Conservation (phyloP, 345 rosid genomes). For the Gossypium herbaceum region DNA sequence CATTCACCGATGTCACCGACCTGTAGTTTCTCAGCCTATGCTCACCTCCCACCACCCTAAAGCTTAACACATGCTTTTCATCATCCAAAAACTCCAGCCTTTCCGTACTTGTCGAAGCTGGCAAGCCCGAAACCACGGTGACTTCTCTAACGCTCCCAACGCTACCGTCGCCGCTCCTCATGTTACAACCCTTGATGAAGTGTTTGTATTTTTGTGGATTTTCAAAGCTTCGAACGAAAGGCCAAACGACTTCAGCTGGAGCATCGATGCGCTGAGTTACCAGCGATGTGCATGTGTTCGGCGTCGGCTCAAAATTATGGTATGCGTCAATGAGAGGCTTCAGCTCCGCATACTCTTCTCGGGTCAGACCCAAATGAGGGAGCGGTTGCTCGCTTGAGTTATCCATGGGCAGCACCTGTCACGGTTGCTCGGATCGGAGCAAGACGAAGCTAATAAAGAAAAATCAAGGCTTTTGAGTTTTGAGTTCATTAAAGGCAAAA, state of each 20-base stretch:
- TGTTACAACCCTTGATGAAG: slow-evolving; percentile 65
- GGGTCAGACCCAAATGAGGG: slow-evolving; percentile 43
- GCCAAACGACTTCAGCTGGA: slow-evolving; percentile 61
- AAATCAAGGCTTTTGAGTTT: neutral
- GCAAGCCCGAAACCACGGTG: slow-evolving; percentile 69
- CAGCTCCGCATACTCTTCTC: slow-evolving; percentile 45
- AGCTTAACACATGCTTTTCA: slow-evolving; percentile 60
- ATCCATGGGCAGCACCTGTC: slow-evolving; percentile 3
- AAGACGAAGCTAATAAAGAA: neutral
- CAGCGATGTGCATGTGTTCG: slow-evolving; percentile 64
- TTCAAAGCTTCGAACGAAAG: slow-evolving; percentile 55
- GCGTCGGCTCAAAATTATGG: slow-evolving; percentile 48
- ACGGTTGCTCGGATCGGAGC: neutral
- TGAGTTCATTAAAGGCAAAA: neutral
- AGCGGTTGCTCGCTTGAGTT: slow-evolving; percentile 4
- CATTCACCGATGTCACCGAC: slow-evolving; percentile 76
- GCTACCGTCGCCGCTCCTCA: slow-evolving; percentile 44
- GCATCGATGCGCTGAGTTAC: slow-evolving; percentile 73
- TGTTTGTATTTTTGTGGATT: slow-evolving; percentile 80
- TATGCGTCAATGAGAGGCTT: slow-evolving; percentile 47
- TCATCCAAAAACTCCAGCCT: slow-evolving; percentile 75
- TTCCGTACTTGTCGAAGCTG: slow-evolving; percentile 91
- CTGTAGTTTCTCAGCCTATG: slow-evolving; percentile 70
- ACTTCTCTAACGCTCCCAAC: slow-evolving; percentile 77
- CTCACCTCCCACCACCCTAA: slow-evolving; percentile 79